These are phyloP conservation scores for Chlorencoelia australis DNA, from an alignment of 2,329 filamentous ascomycete genomes.

Conservation along the genomic window DNA sequence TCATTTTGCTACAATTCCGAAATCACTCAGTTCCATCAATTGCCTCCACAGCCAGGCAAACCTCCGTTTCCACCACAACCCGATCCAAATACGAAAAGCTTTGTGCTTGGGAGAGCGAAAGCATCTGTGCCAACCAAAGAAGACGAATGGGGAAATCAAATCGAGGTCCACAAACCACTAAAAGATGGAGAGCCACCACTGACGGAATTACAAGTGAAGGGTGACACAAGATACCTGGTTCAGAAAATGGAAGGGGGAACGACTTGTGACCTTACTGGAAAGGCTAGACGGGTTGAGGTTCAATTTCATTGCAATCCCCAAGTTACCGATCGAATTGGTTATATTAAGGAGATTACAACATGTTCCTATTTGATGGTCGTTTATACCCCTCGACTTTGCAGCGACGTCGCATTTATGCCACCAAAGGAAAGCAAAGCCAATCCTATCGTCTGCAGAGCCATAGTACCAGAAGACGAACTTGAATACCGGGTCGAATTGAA, in stretches of 20 bases:
- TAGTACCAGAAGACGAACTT: conserved; percentile 38
- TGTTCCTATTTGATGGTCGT: conserved; percentile 68
- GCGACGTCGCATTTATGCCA: conserved; percentile 63
- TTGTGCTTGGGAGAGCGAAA: conserved; percentile 49
- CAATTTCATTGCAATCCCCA: conserved; percentile 52
- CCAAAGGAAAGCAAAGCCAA: conserved; percentile 55
- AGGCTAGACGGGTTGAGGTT: conserved; percentile 56
- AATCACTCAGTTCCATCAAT: conserved; percentile 63
- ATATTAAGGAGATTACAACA: conserved; percentile 64
- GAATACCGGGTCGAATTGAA: conserved; percentile 29
- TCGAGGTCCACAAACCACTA: conserved; percentile 19
- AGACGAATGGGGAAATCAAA: conserved; percentile 26
- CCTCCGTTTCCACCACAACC: conserved; percentile 55
- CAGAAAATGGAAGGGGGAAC: conserved; percentile 58
- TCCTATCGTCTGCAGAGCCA: conserved; percentile 49
- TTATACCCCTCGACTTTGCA: conserved; percentile 63
- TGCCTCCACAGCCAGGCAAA: conserved; percentile 50
- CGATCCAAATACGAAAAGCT: conserved; percentile 53
- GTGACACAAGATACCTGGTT: conserved; percentile 58
- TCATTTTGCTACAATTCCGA: conserved; percentile 63
- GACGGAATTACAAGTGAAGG: conserved; percentile 50
- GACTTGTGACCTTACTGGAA: conserved; percentile 60
- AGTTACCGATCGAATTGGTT: conserved; percentile 52
- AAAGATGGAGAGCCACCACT: conserved; percentile 22
- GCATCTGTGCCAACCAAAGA: conserved; percentile 17